Conservation (phyloP, 768 basidiomycete genomes). For the Infundibulicybe gibba region DNA sequence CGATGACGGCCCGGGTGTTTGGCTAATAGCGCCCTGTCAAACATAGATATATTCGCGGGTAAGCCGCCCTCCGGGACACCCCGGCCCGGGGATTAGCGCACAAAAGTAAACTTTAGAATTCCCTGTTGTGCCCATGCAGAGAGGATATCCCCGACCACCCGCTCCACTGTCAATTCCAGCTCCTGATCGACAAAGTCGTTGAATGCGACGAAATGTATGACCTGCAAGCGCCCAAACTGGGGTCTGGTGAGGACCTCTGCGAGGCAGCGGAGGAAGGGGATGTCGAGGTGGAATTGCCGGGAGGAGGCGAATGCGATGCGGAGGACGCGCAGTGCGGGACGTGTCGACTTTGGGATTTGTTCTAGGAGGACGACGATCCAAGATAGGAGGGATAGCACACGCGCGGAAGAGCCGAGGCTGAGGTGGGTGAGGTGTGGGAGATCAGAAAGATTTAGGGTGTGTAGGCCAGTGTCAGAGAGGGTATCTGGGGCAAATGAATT, state of each 20-base stretch:
- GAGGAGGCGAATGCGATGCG: conserved; percentile 23
- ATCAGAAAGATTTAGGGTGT: conserved; percentile 15
- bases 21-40: not conserved
- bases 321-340: conserved; percentile 14
- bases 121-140: conserved; percentile 5
- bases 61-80: not conserved
- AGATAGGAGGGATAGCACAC: conserved; percentile 22
- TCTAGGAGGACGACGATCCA: conserved; percentile 21
- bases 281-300: conserved; percentile 25
- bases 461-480: conserved; percentile 7
- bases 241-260: conserved; percentile 12
- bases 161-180: conserved; percentile 5
- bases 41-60: not conserved
- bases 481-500: conserved; percentile 4
- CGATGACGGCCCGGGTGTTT: not conserved
- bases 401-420: conserved; percentile 20
- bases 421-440: conserved; percentile 18
- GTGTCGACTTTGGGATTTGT: conserved; percentile 8
- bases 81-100: not conserved
- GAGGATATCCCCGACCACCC: conserved; percentile 10
- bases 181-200: conserved; percentile 14
- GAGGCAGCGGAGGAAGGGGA: conserved; percentile 19
- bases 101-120: conserved; percentile 5
- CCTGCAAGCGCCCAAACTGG: conserved; percentile 14
- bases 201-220: conserved; percentile 23